These are phyloP conservation scores for Lentinus brumalis DNA, from an alignment of 768 basidiomycete genomes.

Conservation along the genomic window DNA sequence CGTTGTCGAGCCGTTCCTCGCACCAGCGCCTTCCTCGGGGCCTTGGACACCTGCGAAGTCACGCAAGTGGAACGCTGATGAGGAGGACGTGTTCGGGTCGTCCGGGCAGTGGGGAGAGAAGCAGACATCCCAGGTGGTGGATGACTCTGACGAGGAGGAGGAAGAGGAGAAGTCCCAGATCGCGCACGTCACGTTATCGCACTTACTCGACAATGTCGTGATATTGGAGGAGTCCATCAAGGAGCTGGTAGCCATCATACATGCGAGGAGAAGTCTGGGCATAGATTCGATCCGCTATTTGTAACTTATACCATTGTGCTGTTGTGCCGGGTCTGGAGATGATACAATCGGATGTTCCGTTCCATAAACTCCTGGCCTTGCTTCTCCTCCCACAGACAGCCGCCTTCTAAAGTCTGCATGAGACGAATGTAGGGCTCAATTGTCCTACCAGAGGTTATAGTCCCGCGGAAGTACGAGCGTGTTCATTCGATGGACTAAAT, in stretches of 20 bases:
- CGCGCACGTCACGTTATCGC: constrained; percentile 71
- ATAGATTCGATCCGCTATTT: constrained; percentile 82
- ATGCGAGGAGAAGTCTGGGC: constrained; percentile 80
- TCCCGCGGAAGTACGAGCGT: too few relatives aligned
- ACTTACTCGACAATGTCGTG: constrained; percentile 90
- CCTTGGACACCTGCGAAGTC: constrained; percentile 64
- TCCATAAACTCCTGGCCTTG: too few relatives aligned
- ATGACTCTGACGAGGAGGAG: constrained; percentile 35
- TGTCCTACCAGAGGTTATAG: too few relatives aligned
- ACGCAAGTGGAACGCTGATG: constrained; percentile 55
- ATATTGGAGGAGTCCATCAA: constrained; percentile 95
- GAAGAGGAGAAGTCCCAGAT: constrained; percentile 33
- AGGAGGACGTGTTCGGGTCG: constrained; percentile 71
- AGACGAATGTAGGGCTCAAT: too few relatives aligned
- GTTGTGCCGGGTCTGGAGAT: too few relatives aligned
- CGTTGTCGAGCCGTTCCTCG: constrained; percentile 68
- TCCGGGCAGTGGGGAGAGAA: constrained; percentile 47
- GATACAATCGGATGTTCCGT: too few relatives aligned
- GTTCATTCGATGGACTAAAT: too few relatives aligned
- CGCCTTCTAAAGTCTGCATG: too few relatives aligned
- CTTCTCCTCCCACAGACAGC: too few relatives aligned
- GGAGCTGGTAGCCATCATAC: constrained; percentile 84
- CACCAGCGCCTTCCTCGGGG: constrained; percentile 56
- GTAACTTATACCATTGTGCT: constrained; percentile 30
- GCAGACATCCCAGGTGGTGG: constrained; percentile 22